Base-by-base conservation (phyloP, 2,329 filamentous ascomycete species). In the Alternaria triticina region DNA sequence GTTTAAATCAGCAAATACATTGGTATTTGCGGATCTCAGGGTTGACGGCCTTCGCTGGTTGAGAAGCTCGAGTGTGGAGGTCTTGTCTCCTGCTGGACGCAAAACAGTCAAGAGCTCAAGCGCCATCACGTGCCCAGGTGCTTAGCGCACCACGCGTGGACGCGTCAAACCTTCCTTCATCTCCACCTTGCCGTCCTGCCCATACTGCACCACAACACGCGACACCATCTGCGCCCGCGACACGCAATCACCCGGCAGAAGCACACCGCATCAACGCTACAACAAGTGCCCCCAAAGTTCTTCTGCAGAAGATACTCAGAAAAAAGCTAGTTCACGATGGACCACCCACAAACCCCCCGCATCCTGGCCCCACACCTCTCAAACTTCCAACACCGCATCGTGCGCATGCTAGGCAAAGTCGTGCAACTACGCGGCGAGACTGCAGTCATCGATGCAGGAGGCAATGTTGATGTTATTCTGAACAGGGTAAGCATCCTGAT, bases 321-420 rank as follows among this genome's bases (percentile, higher is more conserved):
- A 47, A 9, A 15, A 55, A 45, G 11, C 49, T 43, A 12, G 12
- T n/a, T 7, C 66, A 57, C n/a, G 57, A 77, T 77, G 76, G 76
- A 78, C 57, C 70, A 76, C 67, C 76, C 74, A 1, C 75, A 77
- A 70, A 89, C 93, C 52, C 95, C 96, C 28, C 94, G 96, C 80
- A 89, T 97, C 79, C 93, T 92, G 51, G 91, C 91, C 57, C 83
- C 86, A 44, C 91, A 95, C 81, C 90, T 98, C 61, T 88, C 93
- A 77, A 86, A 86, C 75, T 97, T 94, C 82, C 80, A 82, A 54
- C 81, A 87, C 76, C 83, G 88, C 69, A 92, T 91, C 66, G 92
- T 98, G 66, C 94, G 94, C 72, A 85, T 98, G 59, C 86, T 97
- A 6, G 96, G 96, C 74, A 94, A 91, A 74, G 94, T 98, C 50